Evolutionary conservation across 108 stramenopile species (phyloP).

Genomic region (Thalassiosira profunda): DNA sequence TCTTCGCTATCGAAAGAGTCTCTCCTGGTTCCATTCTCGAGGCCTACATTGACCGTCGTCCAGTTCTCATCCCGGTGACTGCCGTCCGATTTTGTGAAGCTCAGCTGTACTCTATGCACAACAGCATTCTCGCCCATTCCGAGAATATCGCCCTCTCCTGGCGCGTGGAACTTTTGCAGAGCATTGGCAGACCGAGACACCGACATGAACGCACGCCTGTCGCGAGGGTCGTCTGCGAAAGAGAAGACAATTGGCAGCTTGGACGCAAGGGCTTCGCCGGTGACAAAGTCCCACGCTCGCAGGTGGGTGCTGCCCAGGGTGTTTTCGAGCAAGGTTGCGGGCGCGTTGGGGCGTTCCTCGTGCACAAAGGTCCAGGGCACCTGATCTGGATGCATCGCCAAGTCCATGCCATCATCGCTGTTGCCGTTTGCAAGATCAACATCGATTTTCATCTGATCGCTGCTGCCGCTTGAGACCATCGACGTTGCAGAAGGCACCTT

Average conservation of each 20-base stretch:
- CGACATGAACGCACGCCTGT: slow-evolving; percentile 76
- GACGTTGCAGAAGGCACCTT: not conserved
- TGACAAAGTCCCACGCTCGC: slow-evolving; percentile 82
- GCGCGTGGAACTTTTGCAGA: slow-evolving; percentile 66
- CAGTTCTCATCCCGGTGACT: slow-evolving; percentile 43
- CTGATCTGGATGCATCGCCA: slow-evolving; percentile 29
- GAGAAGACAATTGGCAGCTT: slow-evolving; percentile 70
- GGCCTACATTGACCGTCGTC: slow-evolving; percentile 50
- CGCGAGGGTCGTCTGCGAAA: slow-evolving; percentile 63
- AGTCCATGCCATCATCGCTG: slow-evolving; percentile 10
- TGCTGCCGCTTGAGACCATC: slow-evolving; percentile 3
- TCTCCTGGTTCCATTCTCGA: slow-evolving; percentile 17
- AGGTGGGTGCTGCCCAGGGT: slow-evolving; percentile 63
- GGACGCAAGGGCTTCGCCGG: slow-evolving; percentile 68
- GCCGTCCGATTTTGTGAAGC: slow-evolving; percentile 39
- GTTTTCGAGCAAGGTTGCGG: slow-evolving; percentile 68
- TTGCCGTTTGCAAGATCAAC: too few species aligned
- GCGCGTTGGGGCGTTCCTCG: slow-evolving; percentile 69
- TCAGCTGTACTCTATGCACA: slow-evolving; percentile 70
- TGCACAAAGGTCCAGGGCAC: slow-evolving; percentile 77
- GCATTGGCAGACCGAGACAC: slow-evolving; percentile 64
- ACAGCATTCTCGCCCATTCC: slow-evolving; percentile 86
- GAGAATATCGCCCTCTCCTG: slow-evolving; percentile 73
- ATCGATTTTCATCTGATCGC: slow-evolving; percentile 6
- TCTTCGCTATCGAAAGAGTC: not conserved